These are phyloP conservation scores for Cyclotella baltica DNA, from an alignment of 108 stramenopile species.

Conservation along the genomic window DNA sequence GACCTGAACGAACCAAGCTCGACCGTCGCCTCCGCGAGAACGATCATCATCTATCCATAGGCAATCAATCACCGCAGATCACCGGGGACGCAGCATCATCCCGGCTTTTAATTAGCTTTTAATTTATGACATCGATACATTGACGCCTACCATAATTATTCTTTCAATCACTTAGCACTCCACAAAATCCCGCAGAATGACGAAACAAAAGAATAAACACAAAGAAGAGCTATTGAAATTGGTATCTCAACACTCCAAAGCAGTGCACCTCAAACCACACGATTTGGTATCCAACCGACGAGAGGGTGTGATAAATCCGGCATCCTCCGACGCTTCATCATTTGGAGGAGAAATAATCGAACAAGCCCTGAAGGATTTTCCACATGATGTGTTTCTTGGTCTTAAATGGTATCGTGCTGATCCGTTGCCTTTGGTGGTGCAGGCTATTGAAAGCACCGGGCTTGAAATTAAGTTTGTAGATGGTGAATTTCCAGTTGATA, in stretches of 20 bases:
- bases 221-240: neutral
- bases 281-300: constrained; percentile 6
- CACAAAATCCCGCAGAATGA: neutral
- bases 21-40: too few relatives aligned
- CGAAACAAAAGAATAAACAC: neutral
- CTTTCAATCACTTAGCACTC: neutral
- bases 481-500: constrained; percentile 13
- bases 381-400: constrained; percentile 10
- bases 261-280: neutral
- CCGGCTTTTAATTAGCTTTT: neutral
- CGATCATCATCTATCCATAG: too few relatives aligned
- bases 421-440: neutral
- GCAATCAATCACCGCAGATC: too few relatives aligned
- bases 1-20: too few relatives aligned
- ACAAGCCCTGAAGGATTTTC: neutral
- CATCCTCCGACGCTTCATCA: neutral
- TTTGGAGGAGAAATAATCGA: neutral
- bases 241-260: neutral
- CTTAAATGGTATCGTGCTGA: constrained; percentile 16
- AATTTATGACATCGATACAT: neutral
- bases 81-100: too few relatives aligned
- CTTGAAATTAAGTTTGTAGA: neutral
- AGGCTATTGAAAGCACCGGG: neutral
- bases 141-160: neutral
- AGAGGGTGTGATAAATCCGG: neutral